Evolutionary conservation across 352 stramenopile genomes (phyloP).

Genomic region (Globisporangium barbulae): DNA sequence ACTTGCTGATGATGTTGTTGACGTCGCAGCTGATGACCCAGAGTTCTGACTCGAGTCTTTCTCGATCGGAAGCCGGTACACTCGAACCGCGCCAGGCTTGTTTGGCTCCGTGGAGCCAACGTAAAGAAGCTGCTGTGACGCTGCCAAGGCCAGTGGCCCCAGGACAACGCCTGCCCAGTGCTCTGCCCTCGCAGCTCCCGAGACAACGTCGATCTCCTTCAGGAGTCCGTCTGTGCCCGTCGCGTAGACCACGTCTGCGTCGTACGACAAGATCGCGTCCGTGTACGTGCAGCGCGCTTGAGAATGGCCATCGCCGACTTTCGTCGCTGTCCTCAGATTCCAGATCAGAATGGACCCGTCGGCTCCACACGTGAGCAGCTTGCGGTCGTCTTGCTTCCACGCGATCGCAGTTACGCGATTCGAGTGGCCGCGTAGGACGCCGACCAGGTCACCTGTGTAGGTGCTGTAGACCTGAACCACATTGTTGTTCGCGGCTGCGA

Average conservation of each 20-base stretch:
- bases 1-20: conserved; percentile 10
- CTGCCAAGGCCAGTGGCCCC: conserved; percentile 82
- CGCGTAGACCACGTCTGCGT: conserved; percentile 79
- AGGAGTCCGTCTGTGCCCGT: conserved; percentile 90
- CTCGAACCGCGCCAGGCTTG: conserved; percentile 59
- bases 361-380: conserved; percentile 67
- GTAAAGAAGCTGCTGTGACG: conserved; percentile 90
- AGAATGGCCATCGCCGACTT: conserved; percentile 76
- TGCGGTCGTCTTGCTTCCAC: conserved; percentile 79
- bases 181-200: conserved; percentile 50
- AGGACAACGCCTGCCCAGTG: conserved; percentile 51
- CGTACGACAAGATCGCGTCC: conserved; percentile 53
- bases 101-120: conserved; percentile 75
- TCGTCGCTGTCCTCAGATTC: conserved; percentile 69
- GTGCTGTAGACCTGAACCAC: conserved; percentile 84
- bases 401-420: conserved; percentile 79
- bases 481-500: conserved; percentile 88
- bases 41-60: conserved; percentile 31
- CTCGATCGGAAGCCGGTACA: conserved; percentile 71
- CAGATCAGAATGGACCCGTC: conserved; percentile 79
- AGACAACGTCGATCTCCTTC: conserved; percentile 85
- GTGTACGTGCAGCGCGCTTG: conserved; percentile 75
- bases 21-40: conserved; percentile 6
- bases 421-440: conserved; percentile 72
- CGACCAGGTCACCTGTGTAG: conserved; percentile 73